phyloP scores from a whole-genome alignment of 306 rosid species.

The Pterocarpus santalinus region DNA sequence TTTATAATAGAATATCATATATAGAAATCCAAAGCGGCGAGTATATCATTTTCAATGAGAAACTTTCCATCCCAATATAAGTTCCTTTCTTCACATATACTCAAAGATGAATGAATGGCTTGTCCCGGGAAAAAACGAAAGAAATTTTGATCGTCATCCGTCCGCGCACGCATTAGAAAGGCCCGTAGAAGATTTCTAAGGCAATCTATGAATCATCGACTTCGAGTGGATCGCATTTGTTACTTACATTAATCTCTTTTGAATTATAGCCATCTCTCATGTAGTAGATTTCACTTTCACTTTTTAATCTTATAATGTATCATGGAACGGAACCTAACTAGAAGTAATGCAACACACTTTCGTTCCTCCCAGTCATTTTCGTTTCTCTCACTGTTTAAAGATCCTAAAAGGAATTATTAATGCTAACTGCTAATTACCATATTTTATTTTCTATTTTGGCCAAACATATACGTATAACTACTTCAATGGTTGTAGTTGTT shows the following conservation, averaged over 20 bases:
- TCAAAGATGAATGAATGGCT: constrained; percentile 49
- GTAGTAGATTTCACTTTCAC: background rate
- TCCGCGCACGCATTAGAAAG: constrained; percentile 14
- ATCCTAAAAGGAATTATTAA: background rate
- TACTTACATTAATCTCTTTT: background rate
- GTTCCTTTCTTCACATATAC: constrained; percentile 59
- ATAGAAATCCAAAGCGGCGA: constrained; percentile 25
- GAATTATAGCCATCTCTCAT: background rate
- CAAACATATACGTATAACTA: background rate
- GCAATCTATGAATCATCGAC: background rate
- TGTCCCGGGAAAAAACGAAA: background rate
- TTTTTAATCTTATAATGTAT: background rate
- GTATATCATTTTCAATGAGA: constrained; percentile 27
- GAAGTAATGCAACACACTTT: background rate
- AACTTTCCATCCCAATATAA: background rate
- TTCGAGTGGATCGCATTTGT: background rate
- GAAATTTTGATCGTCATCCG: background rate
- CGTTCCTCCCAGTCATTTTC: background rate
- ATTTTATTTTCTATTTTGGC: background rate
- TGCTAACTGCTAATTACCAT: too few relatives aligned
- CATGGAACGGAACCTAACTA: background rate
- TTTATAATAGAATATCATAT: constrained; percentile 8
- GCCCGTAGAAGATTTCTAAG: background rate
- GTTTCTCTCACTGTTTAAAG: background rate
- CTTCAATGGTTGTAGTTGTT: background rate